Conservation (phyloP, 1,139 yeast genomes). For the Saccharomycopsis hybrid region DNA sequence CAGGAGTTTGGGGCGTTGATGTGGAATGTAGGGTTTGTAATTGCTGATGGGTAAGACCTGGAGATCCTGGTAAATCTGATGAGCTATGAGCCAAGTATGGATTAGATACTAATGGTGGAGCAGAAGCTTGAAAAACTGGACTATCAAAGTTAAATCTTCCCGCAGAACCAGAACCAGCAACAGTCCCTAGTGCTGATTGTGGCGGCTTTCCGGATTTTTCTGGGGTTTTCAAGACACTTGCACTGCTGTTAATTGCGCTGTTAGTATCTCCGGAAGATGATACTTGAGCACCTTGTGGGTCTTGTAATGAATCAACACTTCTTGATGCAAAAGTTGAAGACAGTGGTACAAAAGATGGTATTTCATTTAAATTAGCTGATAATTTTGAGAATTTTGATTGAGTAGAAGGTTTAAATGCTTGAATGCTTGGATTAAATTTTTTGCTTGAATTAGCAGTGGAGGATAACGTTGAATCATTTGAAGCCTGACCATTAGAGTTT, state of each 20-base stretch:
- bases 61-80: no score
- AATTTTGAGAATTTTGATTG: conserved; percentile 38
- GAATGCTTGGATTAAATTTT: conserved; percentile 57
- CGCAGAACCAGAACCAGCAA: no score
- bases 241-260: neutral
- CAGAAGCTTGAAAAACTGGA: neutral
- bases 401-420: conserved; percentile 55
- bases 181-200: no score
- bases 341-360: conserved; percentile 51
- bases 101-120: no score
- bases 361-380: conserved; percentile 50
- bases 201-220: neutral
- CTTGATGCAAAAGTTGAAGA: neutral
- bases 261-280: neutral
- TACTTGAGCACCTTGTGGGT: neutral
- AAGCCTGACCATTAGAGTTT: no score
- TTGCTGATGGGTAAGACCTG: no score
- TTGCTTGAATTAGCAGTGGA: conserved; percentile 23
- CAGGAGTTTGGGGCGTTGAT: no score
- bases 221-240: neutral
- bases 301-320: neutral
- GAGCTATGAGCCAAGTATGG: no score
- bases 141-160: neutral
- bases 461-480: no score
- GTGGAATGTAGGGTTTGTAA: no score